Base-by-base conservation (phyloP, 2,329 filamentous ascomycete species). In the Coniochaeta pulveracea region DNA sequence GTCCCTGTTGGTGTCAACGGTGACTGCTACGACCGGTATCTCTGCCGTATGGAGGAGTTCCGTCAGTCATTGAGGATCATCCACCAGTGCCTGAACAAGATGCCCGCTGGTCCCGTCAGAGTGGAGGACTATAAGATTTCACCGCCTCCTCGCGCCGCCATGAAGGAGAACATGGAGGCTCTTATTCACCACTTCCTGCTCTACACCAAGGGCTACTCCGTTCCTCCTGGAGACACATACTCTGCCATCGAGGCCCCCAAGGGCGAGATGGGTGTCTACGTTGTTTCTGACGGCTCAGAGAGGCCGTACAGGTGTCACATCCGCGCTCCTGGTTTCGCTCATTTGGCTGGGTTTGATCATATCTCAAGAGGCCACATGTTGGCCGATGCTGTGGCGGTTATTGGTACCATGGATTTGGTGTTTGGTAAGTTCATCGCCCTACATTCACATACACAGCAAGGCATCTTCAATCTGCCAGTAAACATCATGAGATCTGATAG, bases 141-240 rank as follows among this genome's bases (percentile, higher is more conserved):
- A 3, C 91, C 91, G 15, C 91, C 91, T 41, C 93, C 91, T n/a
- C 80, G 91, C 52, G 72, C 85, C 27, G 91, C 91, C 52, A 98
- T 98, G 91, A 98, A 98, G 75, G 91, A 98, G 76, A 98, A 98
- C 69, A 98, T 98, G 93, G 91, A 98, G 66, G 88, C 91, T 24
- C 75, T 98, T 26, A 98, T 98, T 56, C 91, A 98, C 66, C 91
- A 98, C 69, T 98, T 98, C 73, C 66, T 98, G 45, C 78, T 98
- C 34, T 98, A 89, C 69, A 96, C 88, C 59, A 98, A 98, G 74
- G 91, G 91, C 38, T 98, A 98, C 62, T 75, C 85, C 27, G 91
- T 98, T 4, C 91, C 91, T 26, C 91, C 93, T 6, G 93, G 91
- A 42, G 91, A 98, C 70, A 98, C 91, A 5, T 98, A 98, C 70